These are phyloP conservation scores for Xylariales sp. DNA, from an alignment of 2,329 filamentous ascomycete species.

Conservation along the genomic window DNA sequence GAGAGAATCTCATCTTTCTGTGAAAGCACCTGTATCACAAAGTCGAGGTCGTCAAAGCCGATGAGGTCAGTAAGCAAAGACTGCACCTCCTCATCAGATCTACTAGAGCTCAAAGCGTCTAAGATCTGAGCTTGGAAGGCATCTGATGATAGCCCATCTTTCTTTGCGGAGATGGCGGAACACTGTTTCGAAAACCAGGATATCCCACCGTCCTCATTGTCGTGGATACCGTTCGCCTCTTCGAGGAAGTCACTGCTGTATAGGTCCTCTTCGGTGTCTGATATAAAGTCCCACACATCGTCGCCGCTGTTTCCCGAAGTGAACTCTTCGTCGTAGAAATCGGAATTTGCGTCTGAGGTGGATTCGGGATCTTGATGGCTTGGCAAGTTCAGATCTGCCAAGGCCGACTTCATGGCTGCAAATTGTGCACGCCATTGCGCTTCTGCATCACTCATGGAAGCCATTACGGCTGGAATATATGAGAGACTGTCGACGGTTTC, in stretches of 20 bases:
- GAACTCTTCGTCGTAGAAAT: slow-evolving; percentile 70
- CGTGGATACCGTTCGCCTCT: slow-evolving; percentile 49
- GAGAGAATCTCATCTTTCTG: slow-evolving; percentile 76
- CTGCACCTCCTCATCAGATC: slow-evolving; percentile 86
- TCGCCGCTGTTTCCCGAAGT: slow-evolving; percentile 73
- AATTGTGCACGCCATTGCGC: slow-evolving; percentile 87
- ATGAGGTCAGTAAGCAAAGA: slow-evolving; percentile 89
- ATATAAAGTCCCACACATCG: slow-evolving; percentile 94
- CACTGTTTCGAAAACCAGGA: slow-evolving; percentile 81
- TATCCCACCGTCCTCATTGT: slow-evolving; percentile 60
- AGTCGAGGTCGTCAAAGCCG: slow-evolving; percentile 92
- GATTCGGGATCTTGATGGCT: slow-evolving; percentile 55
- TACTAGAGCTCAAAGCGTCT: slow-evolving; percentile 75
- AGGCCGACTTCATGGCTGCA: slow-evolving; percentile 84
- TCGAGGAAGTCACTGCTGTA: slow-evolving; percentile 74
- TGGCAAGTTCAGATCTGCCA: slow-evolving; percentile 75
- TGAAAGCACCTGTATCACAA: slow-evolving; percentile 89
- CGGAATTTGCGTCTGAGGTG: slow-evolving; percentile 68
- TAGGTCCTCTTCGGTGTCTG: slow-evolving; percentile 74
- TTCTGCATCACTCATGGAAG: slow-evolving; percentile 55
- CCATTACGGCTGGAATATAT: slow-evolving; percentile 36
- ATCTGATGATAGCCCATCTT: slow-evolving; percentile 73
- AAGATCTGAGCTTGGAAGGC: slow-evolving; percentile 83
- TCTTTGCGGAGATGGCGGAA: slow-evolving; percentile 69
- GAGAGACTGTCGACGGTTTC: background rate